These are phyloP conservation scores for Komagataella ulmi DNA, from an alignment of 805 yeast species.

Conservation along the genomic window DNA sequence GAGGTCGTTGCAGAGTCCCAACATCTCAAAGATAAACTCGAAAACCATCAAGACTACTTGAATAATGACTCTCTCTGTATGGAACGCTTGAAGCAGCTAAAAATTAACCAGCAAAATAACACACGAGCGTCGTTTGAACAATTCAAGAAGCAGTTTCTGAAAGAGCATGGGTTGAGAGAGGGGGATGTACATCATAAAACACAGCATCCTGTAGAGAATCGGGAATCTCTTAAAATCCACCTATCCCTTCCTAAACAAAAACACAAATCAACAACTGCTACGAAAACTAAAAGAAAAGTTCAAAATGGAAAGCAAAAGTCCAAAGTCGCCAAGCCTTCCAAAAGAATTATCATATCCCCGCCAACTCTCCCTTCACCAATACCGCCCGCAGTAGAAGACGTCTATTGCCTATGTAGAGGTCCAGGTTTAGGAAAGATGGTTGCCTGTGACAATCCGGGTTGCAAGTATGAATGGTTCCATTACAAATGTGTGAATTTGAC, in stretches of 20 bases:
- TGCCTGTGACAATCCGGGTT: constrained; percentile 85
- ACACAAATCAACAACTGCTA: too few relatives aligned
- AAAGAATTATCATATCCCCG: neutral
- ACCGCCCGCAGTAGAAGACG: constrained; percentile 3
- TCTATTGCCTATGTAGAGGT: constrained; percentile 39
- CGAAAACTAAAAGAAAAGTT: neutral
- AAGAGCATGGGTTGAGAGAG: neutral
- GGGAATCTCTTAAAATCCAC: neutral
- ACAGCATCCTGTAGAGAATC: neutral
- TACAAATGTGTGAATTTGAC: constrained; percentile 87
- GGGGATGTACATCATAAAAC: neutral
- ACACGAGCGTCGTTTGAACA: neutral
- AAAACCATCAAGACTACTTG: neutral
- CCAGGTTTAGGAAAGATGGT: constrained; percentile 79
- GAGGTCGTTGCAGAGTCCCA: constrained; percentile 14
- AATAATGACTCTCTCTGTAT: neutral
- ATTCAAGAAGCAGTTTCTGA: neutral
- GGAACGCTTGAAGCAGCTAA: neutral
- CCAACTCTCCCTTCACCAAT: constrained; percentile 3
- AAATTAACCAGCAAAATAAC: neutral
- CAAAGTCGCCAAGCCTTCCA: neutral
- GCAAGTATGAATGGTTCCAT: constrained; percentile 92
- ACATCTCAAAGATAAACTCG: constrained; percentile 8
- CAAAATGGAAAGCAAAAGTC: neutral
- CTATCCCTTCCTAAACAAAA: neutral